These are phyloP conservation scores for Geranium incanum DNA, from an alignment of 441 rosid genomes.

Conservation along the genomic window DNA sequence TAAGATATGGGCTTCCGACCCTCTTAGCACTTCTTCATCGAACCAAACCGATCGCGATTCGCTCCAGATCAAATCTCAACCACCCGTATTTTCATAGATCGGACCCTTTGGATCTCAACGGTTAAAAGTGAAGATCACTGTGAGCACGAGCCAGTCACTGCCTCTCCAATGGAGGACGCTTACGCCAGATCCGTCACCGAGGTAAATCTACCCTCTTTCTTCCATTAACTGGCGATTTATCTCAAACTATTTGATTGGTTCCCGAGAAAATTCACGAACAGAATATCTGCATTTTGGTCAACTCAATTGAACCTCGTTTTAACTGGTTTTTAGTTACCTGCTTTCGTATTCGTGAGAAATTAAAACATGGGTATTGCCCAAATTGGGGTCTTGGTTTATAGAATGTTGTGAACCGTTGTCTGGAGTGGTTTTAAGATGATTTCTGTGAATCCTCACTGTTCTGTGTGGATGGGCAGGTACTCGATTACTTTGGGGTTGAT, in stretches of 20 bases:
- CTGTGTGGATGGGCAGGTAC: slow-evolving; percentile 43
- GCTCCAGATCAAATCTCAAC: too few relatives aligned
- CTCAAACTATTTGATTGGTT: not conserved
- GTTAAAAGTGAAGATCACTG: not conserved
- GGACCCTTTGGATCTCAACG: not conserved
- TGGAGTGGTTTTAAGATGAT: not conserved
- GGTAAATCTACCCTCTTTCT: slow-evolving; percentile 32
- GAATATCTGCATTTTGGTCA: not conserved
- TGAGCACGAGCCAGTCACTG: not conserved
- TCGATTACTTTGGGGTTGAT: slow-evolving; percentile 79
- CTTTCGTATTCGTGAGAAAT: too few relatives aligned
- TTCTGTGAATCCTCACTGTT: slow-evolving; percentile 6
- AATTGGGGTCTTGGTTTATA: too few relatives aligned
- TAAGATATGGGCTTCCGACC: not conserved
- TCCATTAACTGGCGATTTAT: not conserved
- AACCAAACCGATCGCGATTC: too few relatives aligned
- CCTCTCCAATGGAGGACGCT: slow-evolving; percentile 73
- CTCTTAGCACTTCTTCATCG: too few relatives aligned
- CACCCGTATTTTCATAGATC: too few relatives aligned
- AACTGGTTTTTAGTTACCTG: too few relatives aligned
- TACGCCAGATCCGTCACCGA: slow-evolving; percentile 86
- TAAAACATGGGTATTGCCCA: too few relatives aligned
- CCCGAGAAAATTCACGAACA: too few relatives aligned
- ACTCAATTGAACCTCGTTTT: not conserved
- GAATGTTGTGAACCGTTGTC: not conserved